These are phyloP conservation scores for Nannochloropsis gaditana DNA, from an alignment of 108 stramenopile genomes.

Conservation along the genomic window DNA sequence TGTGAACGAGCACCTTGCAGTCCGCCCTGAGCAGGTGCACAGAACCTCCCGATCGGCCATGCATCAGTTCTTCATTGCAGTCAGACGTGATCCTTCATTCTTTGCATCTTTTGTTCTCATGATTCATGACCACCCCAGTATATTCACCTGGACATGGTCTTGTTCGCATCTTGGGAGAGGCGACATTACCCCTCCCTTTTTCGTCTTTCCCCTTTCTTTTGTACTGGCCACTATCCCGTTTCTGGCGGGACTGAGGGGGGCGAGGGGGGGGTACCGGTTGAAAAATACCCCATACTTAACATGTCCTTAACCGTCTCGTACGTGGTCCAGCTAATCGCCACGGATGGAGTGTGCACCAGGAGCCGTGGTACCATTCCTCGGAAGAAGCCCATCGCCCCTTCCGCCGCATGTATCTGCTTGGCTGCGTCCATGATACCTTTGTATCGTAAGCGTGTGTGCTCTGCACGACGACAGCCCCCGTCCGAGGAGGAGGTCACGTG, in stretches of 20 bases:
- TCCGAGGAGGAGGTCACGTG: slow-evolving; percentile 2
- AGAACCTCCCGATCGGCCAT: no score
- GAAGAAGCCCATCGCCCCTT: slow-evolving; percentile 80
- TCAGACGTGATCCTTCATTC: no score
- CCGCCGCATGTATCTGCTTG: slow-evolving; percentile 66
- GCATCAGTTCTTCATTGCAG: no score
- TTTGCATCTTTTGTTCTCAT: no score
- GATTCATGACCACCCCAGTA: no score
- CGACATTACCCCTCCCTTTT: background rate
- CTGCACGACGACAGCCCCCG: background rate
- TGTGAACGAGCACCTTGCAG: no score
- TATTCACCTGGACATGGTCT: no score
- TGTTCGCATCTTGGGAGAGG: no score
- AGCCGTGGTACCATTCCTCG: slow-evolving; percentile 46
- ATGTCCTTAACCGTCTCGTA: slow-evolving; percentile 72
- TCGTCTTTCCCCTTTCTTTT: background rate
- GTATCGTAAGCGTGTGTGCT: slow-evolving; percentile 37
- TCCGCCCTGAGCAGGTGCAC: no score
- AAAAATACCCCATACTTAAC: background rate
- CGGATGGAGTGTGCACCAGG: slow-evolving; percentile 60
- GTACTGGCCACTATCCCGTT: background rate
- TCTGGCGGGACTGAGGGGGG: background rate
- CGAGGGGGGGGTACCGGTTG: background rate
- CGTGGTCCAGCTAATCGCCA: slow-evolving; percentile 95
- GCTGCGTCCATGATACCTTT: slow-evolving; percentile 64